phyloP scores from a whole-genome alignment of 345 rosid species.

The Eucalyptus cloeziana region DNA sequence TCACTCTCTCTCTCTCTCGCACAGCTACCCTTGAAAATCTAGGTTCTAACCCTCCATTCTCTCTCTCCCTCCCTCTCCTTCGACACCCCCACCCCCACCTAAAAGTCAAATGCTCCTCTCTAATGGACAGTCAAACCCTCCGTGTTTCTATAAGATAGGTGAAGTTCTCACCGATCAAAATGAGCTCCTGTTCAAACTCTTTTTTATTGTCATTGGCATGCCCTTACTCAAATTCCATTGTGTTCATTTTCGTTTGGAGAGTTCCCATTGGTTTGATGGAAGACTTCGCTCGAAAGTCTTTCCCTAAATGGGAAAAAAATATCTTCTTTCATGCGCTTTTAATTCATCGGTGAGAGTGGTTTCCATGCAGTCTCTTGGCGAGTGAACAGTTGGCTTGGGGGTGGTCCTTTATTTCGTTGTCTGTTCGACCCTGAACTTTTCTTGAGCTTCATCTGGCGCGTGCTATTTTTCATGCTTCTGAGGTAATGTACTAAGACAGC shows the following conservation, averaged over 20 bases:
- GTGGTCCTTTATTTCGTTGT: constrained; percentile 7
- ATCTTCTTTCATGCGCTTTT: neutral
- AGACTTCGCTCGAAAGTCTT: neutral
- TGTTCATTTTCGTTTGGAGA: neutral
- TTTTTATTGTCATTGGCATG: neutral
- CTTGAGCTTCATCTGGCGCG: neutral
- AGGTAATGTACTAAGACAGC: neutral
- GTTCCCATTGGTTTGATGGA: neutral
- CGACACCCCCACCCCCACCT: neutral
- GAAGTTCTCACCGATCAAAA: neutral
- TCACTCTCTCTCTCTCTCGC: neutral
- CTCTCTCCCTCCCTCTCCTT: neutral
- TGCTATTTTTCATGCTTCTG: neutral
- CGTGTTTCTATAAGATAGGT: neutral
- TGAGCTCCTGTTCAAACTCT: neutral
- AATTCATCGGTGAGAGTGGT: neutral
- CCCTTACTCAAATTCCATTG: neutral
- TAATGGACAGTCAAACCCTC: neutral
- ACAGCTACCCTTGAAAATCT: neutral
- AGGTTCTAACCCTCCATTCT: neutral
- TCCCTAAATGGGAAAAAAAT: neutral
- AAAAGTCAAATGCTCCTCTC: neutral
- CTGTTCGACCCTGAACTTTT: constrained; percentile 8
- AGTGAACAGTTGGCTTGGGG: neutral
- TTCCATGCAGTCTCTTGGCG: constrained; percentile 5